These are phyloP conservation scores for Aspergillus sp. DNA, from an alignment of 2,329 filamentous ascomycete species.

Conservation along the genomic window DNA sequence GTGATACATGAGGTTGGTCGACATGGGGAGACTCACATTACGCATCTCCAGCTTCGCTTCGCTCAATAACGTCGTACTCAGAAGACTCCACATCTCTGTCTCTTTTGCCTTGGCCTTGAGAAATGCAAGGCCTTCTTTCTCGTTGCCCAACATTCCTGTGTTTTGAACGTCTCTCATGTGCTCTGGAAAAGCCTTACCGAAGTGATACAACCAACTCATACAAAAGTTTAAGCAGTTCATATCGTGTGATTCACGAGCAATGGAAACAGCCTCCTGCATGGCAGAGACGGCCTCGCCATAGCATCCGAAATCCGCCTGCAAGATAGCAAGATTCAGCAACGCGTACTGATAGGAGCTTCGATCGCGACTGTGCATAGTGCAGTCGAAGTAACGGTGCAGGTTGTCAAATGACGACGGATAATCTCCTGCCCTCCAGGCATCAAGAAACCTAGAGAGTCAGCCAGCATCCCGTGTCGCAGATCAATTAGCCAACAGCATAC, in stretches of 20 bases:
- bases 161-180: conserved; percentile 71
- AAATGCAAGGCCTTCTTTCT: conserved; percentile 79
- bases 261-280: conserved; percentile 92
- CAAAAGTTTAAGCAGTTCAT: conserved; percentile 92
- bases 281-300: conserved; percentile 86
- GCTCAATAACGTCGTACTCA: conserved; percentile 79
- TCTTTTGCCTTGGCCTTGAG: conserved; percentile 85
- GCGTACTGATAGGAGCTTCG: conserved; percentile 92
- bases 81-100: conserved; percentile 78
- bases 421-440: conserved; percentile 88
- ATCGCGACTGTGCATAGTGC: conserved; percentile 83
- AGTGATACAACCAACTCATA: conserved; percentile 93
- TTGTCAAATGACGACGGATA: conserved; percentile 87
- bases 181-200: conserved; percentile 79
- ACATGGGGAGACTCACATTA: conserved; percentile 58
- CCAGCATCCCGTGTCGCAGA: conserved; percentile 16
- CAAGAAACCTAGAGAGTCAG: conserved; percentile 67
- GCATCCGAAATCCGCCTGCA: conserved; percentile 94
- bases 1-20: background rate
- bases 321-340: conserved; percentile 84
- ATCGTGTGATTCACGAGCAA: conserved; percentile 91
- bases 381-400: conserved; percentile 94
- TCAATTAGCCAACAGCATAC: conserved; percentile 41
- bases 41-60: conserved; percentile 79
- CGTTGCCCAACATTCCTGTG: conserved; percentile 72